These are phyloP conservation scores for Linnemannia hyalina DNA, from an alignment of 192 early-diverging fungal species.

Conservation along the genomic window DNA sequence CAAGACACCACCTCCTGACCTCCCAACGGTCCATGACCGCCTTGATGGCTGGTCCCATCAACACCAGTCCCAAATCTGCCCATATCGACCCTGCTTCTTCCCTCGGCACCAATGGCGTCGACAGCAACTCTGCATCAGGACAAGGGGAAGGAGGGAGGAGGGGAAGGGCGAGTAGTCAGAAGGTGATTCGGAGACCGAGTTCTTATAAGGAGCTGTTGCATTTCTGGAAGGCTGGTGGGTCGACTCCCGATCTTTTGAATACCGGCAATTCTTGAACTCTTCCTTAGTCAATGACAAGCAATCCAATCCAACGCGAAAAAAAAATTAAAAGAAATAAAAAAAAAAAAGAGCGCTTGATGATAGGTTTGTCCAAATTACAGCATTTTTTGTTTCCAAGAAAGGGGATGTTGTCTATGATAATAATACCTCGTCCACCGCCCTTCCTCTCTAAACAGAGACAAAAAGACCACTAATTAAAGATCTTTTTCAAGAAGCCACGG, in stretches of 20 bases:
- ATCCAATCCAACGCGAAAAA: background rate
- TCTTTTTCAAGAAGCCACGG: slow-evolving; percentile 52
- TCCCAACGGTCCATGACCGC: background rate
- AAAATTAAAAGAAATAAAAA: background rate
- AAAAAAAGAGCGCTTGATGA: background rate
- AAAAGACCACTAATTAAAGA: slow-evolving; percentile 29
- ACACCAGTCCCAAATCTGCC: background rate
- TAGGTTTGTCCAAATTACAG: background rate
- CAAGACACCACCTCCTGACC: background rate
- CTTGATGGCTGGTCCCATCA: slow-evolving; percentile 1
- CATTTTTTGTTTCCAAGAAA: too few species aligned
- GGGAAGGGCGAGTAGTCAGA: background rate
- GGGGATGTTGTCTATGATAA: too few species aligned
- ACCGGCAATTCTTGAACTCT: background rate
- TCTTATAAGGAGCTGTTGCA: slow-evolving; percentile 51
- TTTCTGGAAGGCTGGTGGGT: slow-evolving; percentile 48
- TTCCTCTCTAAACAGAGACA: too few species aligned
- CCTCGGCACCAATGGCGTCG: background rate
- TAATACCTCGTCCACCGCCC: too few species aligned
- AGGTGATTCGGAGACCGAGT: slow-evolving; percentile 20
- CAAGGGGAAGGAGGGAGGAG: too few species aligned
- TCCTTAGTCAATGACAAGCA: too few species aligned
- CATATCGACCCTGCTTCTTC: background rate
- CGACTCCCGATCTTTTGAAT: slow-evolving; percentile 32
- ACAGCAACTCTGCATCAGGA: background rate